Base-by-base conservation (phyloP, 2,329 filamentous ascomycete genomes). In the Colletotrichum sp. region DNA sequence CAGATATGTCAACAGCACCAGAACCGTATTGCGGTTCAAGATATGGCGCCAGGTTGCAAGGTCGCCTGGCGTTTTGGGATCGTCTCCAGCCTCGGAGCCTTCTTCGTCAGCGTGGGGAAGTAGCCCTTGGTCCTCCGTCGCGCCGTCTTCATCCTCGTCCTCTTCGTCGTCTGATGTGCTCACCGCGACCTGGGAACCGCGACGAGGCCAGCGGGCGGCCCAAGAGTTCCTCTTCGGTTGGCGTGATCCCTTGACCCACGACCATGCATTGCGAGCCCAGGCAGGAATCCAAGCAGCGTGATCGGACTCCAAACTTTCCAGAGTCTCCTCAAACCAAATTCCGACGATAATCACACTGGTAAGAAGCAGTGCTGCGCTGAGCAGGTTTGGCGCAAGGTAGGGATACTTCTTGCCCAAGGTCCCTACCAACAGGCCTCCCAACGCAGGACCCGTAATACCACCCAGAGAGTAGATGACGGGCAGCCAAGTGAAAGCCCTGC, bases 381-480 rank as follows among this genome's bases (percentile, higher is more conserved):
- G 87, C 1, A 98, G 81, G 79, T 98, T 99, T 0, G 97, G 96
- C 1, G 91, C 89, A 5, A 98, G 87, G 80, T 97, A 99, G 0
- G 97, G 97, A 82, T 95, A 96, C 2, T 88, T 87, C 63, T 91
- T 90, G 3, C 84, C 82, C 32, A 91, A 82, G 62, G 88, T 89
- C 59, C 93, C 91, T 0, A 98, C 94, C 70, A 98, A 85, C 55
- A 98, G 83, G 0, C 97, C 97, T 16, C 97, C 97, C n/a, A 98
- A 85, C 2, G 97, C 92, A 1, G 97, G 97, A 0, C 97, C 97
- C 0, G 96, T 97, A 76, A 99, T 98, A 58, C 95, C 95, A 21
- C 97, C 97, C 38, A 99, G 88, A 5, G 96, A 96, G 84, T 99
- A 99, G n/a, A 98, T 93, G 52, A 98, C 94, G 0, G 97, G 97